Evolutionary conservation across 768 basidiomycete genomes (phyloP), one percentile per base, ranked within the genome.

Genomic region (Sporobolomyces roseus): DNA sequence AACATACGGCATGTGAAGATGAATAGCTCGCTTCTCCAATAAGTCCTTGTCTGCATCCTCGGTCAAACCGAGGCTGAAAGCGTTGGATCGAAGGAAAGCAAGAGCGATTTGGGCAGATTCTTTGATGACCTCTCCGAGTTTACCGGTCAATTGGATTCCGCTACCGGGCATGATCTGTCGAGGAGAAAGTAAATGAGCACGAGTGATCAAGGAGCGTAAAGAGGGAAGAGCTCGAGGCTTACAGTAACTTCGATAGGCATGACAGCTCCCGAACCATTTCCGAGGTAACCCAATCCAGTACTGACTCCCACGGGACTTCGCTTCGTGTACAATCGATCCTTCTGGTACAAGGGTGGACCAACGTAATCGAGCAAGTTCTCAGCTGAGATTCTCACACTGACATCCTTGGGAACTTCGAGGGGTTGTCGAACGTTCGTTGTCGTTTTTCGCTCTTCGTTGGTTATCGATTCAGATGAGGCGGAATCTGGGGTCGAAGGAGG

Each of bases 311-410:
- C 85, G 2, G 94, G 94, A 0, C 91, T 90, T 1, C 85, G 79
- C 38, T 81, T 81, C 19, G 83, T 83, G 75, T 96, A 99, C 83
- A 99, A 84, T 68, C 94, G 80, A 75, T 98, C 94, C 79, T 91
- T 91, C 79, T 97, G 91, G 78, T 96, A 98, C 51, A 96, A 83
- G 10, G 90, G 90, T 19, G 94, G 93, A 0, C 96, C 96, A 41
- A 99, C 93, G 72, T 97, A 99, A 66, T 94, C 93, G 79, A 93
- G 91, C 75, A 99, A 78, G 72, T 91, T 94, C 43, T 91, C 90
- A 0, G 87, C 84, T 0, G 87, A 88, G 76, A 99, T 91, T 45
- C 82, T 81, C 21, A 99, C 84, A 77, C 88, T 87, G 0, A 98
- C 88, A 8, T 83, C 79, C 9, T 84, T 82, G 0, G 94, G 96